A percentile compares a stretch with the other conserved stretches of the same genome.
Conservation (phyloP, 164 flowering plant genomes). For the grape (Vitis vinifera) region ASM3070453v1 NC_081814.1:11625501-11626000, state of each 20-base stretch:
- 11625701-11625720: constrained; percentile 40
- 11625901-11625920: constrained; percentile 35
- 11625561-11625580: constrained; percentile 42
- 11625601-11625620: constrained; percentile 35
- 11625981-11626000: constrained; percentile 46
- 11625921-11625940: constrained; percentile 48
- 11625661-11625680: constrained; percentile 27
- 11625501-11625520: constrained; percentile 33
- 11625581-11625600: constrained; percentile 30
- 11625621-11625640: constrained; percentile 45
- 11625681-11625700: constrained; percentile 38
- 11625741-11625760: constrained; percentile 42
- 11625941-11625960: constrained; percentile 38
- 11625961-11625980: constrained; percentile 46
- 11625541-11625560: constrained; percentile 44
- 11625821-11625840: constrained; percentile 32
- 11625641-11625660: constrained; percentile 38
- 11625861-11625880: constrained; percentile 39
- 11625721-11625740: constrained; percentile 40
- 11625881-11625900: constrained; percentile 40
- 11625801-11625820: constrained; percentile 35
- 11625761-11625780: constrained; percentile 42
- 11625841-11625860: constrained; percentile 46
- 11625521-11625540: constrained; percentile 36
- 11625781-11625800: constrained; percentile 47